Evolutionary conservation across 2,329 filamentous ascomycete genomes (phyloP), one percentile per base, ranked within the genome.

Genomic region (Didymella glomerata): DNA sequence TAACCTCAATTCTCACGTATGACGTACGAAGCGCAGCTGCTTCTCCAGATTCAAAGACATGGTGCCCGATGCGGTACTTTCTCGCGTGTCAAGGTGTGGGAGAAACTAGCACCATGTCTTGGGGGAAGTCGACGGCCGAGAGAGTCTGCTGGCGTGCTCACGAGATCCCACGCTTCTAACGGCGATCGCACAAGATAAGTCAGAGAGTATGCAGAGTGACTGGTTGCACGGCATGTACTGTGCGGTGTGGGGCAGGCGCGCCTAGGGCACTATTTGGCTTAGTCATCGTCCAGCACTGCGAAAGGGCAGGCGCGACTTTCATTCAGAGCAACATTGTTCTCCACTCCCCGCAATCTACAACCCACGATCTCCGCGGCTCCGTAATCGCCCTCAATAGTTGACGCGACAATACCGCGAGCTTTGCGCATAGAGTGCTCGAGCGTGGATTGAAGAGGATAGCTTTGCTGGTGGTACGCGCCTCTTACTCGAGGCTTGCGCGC

Each of bases 11-110:
- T 25, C 24, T 51, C 58, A 36, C 38, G 58, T 53, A 62, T 57
- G 68, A 78, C 89, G 77, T 86, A 95, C 91, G 80, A 93, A 93
- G 78, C 86, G 87, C 70, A 95, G 83, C 74, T 94, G 91, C 76
- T 88, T 90, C 81, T 95, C 91, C 51, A 95, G 84, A 72, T 93
- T 89, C 72, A 95, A 85, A 56, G 81, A 80, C 81, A 83, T 83
- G 66, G 56, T 73, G 68, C 64, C 67, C 60, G 64, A 70, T 73
- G 68, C 64, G 68, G 68, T 67, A 62, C 61, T 58, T 62, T 65
- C 55, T 65, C 62, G 65, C 61, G 61, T 62, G 66, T 72, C 66
- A 69, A 68, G 65, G 66, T 66, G 55, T 61, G 49, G 54, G 41
- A 61, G 58, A 50, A 63, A 59, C 62, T 63, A 68, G 53, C 61